These are phyloP conservation scores for Arthonia radiata DNA, from an alignment of 495 filamentous ascomycete species.

Conservation along the genomic window DNA sequence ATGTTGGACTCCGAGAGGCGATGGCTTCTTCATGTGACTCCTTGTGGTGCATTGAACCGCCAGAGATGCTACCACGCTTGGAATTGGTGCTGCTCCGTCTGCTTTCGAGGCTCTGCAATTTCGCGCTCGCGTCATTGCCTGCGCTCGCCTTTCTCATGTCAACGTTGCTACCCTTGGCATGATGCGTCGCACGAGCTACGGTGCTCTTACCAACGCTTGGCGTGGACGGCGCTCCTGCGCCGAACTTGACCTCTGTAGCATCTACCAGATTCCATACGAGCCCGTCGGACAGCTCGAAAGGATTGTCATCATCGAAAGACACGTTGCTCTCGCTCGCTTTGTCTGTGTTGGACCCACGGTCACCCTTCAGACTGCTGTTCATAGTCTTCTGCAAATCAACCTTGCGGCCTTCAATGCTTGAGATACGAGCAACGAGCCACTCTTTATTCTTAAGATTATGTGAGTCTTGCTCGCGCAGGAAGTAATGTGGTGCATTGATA, in stretches of 20 bases:
- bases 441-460: constrained; percentile 65
- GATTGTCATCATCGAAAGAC: constrained; percentile 79
- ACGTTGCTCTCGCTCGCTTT: constrained; percentile 9
- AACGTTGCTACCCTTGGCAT: constrained; percentile 53
- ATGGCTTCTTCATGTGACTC: too few species aligned
- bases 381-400: constrained; percentile 72
- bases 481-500: constrained; percentile 86
- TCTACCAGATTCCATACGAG: constrained; percentile 91
- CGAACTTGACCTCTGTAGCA: constrained; percentile 76
- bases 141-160: constrained; percentile 26
- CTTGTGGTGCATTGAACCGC: too few species aligned
- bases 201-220: constrained; percentile 75
- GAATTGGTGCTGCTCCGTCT: constrained; percentile 65
- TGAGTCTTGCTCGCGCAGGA: constrained; percentile 73
- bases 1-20: too few species aligned
- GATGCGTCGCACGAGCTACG: constrained; percentile 67
- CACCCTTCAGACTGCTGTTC: constrained; percentile 27
- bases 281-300: constrained; percentile 88
- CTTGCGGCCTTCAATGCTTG: constrained; percentile 73
- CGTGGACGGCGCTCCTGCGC: constrained; percentile 79
- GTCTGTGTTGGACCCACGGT: constrained; percentile 20
- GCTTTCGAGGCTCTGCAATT: constrained; percentile 70
- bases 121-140: constrained; percentile 49
- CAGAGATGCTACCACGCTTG: constrained; percentile 13
- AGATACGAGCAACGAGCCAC: constrained; percentile 86